Percentiles rank a stretch among this genome's conserved stretches.
Evolutionary conservation across 2,329 filamentous ascomycete genomes (phyloP).

Genomic region (Periconia digitata): DNA sequence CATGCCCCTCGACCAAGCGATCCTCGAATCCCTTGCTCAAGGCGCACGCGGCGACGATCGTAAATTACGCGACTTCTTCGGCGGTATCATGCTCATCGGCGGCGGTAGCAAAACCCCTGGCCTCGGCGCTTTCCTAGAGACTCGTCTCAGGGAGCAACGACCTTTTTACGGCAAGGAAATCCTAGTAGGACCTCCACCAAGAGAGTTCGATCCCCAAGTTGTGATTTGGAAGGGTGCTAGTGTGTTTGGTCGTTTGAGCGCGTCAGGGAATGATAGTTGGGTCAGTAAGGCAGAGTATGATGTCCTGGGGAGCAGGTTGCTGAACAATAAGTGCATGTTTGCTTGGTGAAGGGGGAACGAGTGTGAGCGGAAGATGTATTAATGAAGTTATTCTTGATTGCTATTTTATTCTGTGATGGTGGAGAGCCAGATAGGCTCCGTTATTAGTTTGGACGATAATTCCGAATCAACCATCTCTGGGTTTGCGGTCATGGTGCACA

Average conservation of each 20-base stretch:
- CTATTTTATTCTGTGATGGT: no score
- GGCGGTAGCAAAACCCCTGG: conserved; percentile 56
- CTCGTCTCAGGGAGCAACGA: conserved; percentile 69
- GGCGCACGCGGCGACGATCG: conserved; percentile 88
- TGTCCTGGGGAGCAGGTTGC: conserved; percentile 73
- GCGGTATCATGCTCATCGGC: conserved; percentile 44
- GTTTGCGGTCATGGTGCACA: no score
- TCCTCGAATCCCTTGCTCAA: conserved; percentile 85
- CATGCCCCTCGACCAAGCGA: conserved; percentile 83
- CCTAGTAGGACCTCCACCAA: conserved; percentile 69
- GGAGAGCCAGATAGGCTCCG: no score
- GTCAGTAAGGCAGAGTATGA: conserved; percentile 87
- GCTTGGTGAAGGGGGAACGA: conserved; percentile 31
- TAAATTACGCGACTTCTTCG: conserved; percentile 80
- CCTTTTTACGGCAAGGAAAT: conserved; percentile 67
- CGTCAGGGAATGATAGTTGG: conserved; percentile 88
- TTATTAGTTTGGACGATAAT: no score
- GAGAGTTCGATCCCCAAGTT: conserved; percentile 96
- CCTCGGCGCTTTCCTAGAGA: conserved; percentile 81
- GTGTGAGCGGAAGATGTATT: not conserved
- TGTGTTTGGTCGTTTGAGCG: conserved; percentile 85
- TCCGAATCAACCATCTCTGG: no score
- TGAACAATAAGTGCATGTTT: conserved; percentile 57
- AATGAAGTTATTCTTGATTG: no score
- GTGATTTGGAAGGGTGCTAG: conserved; percentile 97